A percentile compares a stretch with the other conserved stretches of the same genome.
phyloP scores from a whole-genome alignment of 2,329 filamentous ascomycete genomes.

The Acrocalymma vagum region DNA sequence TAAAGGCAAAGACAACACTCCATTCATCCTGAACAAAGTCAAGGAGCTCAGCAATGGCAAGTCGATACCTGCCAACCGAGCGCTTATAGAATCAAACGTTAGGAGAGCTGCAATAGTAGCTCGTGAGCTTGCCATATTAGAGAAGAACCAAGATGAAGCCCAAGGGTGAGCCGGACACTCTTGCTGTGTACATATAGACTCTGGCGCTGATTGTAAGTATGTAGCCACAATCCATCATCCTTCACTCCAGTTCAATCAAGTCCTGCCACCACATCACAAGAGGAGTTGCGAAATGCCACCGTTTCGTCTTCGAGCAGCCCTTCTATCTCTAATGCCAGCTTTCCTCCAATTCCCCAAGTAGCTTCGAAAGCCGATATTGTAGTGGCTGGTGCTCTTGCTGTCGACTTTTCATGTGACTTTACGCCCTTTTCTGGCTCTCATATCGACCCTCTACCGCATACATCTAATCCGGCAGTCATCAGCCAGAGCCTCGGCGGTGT shows the following conservation, averaged over 20 bases:
- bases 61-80: slow-evolving; percentile 78
- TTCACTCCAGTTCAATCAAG: slow-evolving; percentile 31
- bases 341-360: slow-evolving; percentile 7
- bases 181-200: slow-evolving; percentile 32
- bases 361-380: slow-evolving; percentile 66
- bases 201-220: slow-evolving; percentile 50
- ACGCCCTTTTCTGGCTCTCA: slow-evolving; percentile 54
- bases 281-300: slow-evolving; percentile 22
- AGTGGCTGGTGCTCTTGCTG: slow-evolving; percentile 87
- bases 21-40: slow-evolving; percentile 81
- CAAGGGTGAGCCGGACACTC: slow-evolving; percentile 47
- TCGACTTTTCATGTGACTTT: slow-evolving; percentile 89
- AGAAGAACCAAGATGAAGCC: slow-evolving; percentile 47
- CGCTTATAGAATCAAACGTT: slow-evolving; percentile 73
- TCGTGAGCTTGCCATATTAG: slow-evolving; percentile 66
- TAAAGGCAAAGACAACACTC: slow-evolving; percentile 81
- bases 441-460: slow-evolving; percentile 67
- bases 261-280: slow-evolving; percentile 17
- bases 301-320: slow-evolving; percentile 16
- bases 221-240: slow-evolving; percentile 32
- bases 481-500: slow-evolving; percentile 88
- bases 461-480: slow-evolving; percentile 86
- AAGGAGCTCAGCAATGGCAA: slow-evolving; percentile 77
- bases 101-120: slow-evolving; percentile 71
- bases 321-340: slow-evolving; percentile 14